Conservation (phyloP, 257 asterid genomes). For the Ilex aquifolium region DNA sequence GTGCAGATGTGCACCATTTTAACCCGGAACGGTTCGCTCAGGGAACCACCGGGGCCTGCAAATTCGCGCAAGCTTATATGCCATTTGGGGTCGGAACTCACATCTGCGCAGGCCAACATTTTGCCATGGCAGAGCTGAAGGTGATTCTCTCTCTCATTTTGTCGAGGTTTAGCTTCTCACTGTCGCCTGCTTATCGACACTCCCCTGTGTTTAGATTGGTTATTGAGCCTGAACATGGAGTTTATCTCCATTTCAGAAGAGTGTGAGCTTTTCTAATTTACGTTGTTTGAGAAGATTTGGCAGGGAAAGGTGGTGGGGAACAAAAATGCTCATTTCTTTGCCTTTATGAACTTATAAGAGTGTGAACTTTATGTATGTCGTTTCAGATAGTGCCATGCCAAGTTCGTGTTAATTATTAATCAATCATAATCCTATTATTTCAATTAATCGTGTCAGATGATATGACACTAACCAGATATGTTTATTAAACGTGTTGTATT, state of each 20-base stretch:
- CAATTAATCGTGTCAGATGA: too few relatives aligned
- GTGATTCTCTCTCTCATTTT: slow-evolving; percentile 50
- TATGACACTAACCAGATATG: too few relatives aligned
- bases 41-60: slow-evolving; percentile 58
- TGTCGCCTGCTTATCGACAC: slow-evolving; percentile 53
- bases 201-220: slow-evolving; percentile 45
- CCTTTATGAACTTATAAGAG: too few relatives aligned
- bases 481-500: too few relatives aligned
- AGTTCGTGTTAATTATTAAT: too few relatives aligned
- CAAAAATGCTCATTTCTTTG: too few relatives aligned
- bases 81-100: slow-evolving; percentile 69
- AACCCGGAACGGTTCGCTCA: slow-evolving; percentile 59
- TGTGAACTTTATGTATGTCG: too few relatives aligned
- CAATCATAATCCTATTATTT: too few relatives aligned
- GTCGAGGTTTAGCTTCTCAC: slow-evolving; percentile 46
- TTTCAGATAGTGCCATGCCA: too few relatives aligned
- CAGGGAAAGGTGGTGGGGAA: too few relatives aligned
- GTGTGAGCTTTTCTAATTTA: slow-evolving; percentile 11
- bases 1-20: slow-evolving; percentile 40
- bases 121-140: slow-evolving; percentile 73
- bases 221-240: slow-evolving; percentile 56
- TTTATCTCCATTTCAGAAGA: slow-evolving; percentile 33
- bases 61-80: slow-evolving; percentile 58
- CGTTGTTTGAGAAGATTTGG: too few relatives aligned
- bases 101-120: slow-evolving; percentile 55